Evolutionary conservation across 768 basidiomycete genomes (phyloP).

Genomic region (Leccinum broughii): DNA sequence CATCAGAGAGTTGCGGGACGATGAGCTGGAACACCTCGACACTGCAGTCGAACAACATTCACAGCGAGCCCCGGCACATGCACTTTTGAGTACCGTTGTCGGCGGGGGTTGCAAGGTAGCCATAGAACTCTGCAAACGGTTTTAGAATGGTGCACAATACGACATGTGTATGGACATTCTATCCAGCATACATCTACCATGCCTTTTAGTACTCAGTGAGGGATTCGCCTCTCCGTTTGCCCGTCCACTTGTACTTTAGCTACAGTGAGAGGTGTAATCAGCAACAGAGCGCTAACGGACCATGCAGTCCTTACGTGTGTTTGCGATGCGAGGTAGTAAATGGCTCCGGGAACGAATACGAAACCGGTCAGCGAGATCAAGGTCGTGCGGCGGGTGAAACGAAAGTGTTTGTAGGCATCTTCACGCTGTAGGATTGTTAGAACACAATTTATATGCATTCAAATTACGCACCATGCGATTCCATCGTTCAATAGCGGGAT

Average conservation of each 20-base stretch:
- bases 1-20: slow-evolving; percentile 85
- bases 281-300: slow-evolving; percentile 1
- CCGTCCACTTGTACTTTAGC: slow-evolving; percentile 57
- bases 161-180: slow-evolving; percentile 4
- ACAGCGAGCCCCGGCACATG: slow-evolving; percentile 90
- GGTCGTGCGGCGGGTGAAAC: slow-evolving; percentile 70
- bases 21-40: slow-evolving; percentile 93
- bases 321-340: slow-evolving; percentile 46
- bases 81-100: slow-evolving; percentile 81
- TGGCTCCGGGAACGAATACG: slow-evolving; percentile 59
- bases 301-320: slow-evolving; percentile 40
- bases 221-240: slow-evolving; percentile 47
- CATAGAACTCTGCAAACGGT: slow-evolving; percentile 83
- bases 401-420: slow-evolving; percentile 79
- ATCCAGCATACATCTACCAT: slow-evolving; percentile 1
- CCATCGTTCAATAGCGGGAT: slow-evolving; percentile 67
- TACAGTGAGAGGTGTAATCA: slow-evolving; percentile 24
- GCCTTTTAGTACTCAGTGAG: slow-evolving; percentile 32
- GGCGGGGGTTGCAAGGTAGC: slow-evolving; percentile 87
- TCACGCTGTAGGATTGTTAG: slow-evolving; percentile 57
- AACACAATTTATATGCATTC: neutral
- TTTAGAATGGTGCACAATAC: slow-evolving; percentile 42
- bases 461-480: slow-evolving; percentile 50
- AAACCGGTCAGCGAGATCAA: slow-evolving; percentile 62
- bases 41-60: slow-evolving; percentile 86